phyloP scores from a whole-genome alignment of 179 eudicot genomes.

The Nepenthes alata region DNA sequence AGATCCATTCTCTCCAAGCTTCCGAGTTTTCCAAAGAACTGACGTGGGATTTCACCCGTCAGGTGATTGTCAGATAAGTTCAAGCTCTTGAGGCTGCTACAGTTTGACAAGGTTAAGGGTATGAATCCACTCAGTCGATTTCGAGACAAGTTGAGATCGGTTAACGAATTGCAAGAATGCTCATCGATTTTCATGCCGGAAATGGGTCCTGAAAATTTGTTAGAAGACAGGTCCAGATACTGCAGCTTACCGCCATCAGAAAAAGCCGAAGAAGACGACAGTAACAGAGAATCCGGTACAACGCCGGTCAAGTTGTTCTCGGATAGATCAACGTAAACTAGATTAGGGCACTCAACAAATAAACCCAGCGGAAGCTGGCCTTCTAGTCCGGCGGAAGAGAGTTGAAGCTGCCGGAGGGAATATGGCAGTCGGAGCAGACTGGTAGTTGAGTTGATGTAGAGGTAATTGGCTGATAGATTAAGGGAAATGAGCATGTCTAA shows the following conservation, averaged over 20 bases:
- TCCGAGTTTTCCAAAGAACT: slow-evolving; percentile 29
- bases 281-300: slow-evolving; percentile 35
- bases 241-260: slow-evolving; percentile 26
- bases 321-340: slow-evolving; percentile 48
- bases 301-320: slow-evolving; percentile 54
- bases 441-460: slow-evolving; percentile 37
- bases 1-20: slow-evolving; percentile 56
- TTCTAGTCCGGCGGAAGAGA: slow-evolving; percentile 41
- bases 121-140: slow-evolving; percentile 43
- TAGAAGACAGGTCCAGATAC: slow-evolving; percentile 52
- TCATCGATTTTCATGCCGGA: slow-evolving; percentile 18
- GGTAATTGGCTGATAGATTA: slow-evolving; percentile 56
- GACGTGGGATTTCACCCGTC: slow-evolving; percentile 41
- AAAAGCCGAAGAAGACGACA: neutral
- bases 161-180: slow-evolving; percentile 25
- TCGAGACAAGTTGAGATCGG: slow-evolving; percentile 36
- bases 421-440: slow-evolving; percentile 54
- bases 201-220: slow-evolving; percentile 36
- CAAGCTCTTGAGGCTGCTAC: slow-evolving; percentile 37
- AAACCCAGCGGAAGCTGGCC: slow-evolving; percentile 46
- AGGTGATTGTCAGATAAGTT: slow-evolving; percentile 49
- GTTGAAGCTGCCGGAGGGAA: slow-evolving; percentile 36
- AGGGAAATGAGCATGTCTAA: slow-evolving; percentile 51
- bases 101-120: slow-evolving; percentile 38
- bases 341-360: slow-evolving; percentile 33